Conservation (phyloP, 805 yeast genomes). For the Kurtzmaniella cleridarum region DNA sequence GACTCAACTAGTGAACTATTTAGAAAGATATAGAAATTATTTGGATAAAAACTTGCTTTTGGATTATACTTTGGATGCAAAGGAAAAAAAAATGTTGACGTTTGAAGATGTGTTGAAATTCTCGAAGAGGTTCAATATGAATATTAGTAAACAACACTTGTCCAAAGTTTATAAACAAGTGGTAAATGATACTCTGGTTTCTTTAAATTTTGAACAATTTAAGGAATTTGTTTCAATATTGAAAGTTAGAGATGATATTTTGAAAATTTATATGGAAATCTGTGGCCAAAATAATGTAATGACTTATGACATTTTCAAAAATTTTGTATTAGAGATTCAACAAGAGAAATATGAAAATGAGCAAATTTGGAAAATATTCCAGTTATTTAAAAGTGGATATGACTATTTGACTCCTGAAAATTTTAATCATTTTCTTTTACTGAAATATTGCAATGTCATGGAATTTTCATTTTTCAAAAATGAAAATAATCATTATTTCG, state of each 20-base stretch:
- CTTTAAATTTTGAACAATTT: constrained; percentile 65
- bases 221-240: constrained; percentile 65
- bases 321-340: constrained; percentile 47
- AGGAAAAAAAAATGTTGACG: constrained; percentile 30
- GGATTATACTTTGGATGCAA: constrained; percentile 20
- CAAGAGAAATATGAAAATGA: constrained; percentile 32
- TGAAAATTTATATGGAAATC: constrained; percentile 39
- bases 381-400: constrained; percentile 18
- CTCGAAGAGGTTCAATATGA: constrained; percentile 65
- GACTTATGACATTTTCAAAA: constrained; percentile 16
- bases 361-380: constrained; percentile 21
- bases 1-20: constrained; percentile 50
- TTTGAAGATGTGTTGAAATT: constrained; percentile 67
- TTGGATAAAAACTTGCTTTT: constrained; percentile 53
- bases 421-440: constrained; percentile 32
- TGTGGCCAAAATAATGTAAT: constrained; percentile 16
- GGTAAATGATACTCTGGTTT: constrained; percentile 27
- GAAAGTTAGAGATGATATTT: constrained; percentile 61
- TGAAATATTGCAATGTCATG: constrained; percentile 15
- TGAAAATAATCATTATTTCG: constrained; percentile 16
- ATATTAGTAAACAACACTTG: constrained; percentile 53
- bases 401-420: constrained; percentile 19
- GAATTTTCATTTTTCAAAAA: constrained; percentile 1
- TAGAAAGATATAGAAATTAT: constrained; percentile 58
- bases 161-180: constrained; percentile 47